These are phyloP conservation scores for Sclerotinia borealis DNA, from an alignment of 2,329 filamentous ascomycete genomes.

Conservation along the genomic window DNA sequence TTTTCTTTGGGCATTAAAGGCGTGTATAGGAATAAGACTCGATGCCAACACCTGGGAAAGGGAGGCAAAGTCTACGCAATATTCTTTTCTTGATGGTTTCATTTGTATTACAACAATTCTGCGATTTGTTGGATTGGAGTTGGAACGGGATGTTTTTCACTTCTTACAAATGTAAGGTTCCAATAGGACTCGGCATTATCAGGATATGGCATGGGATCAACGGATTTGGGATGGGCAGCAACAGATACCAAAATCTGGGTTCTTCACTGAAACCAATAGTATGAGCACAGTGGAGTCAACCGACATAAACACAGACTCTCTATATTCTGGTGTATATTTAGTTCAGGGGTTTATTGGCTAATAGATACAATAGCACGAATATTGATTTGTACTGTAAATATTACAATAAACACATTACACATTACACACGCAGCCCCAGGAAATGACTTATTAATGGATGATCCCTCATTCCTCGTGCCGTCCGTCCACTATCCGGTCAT, in stretches of 20 bases:
- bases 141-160: background rate
- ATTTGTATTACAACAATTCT: background rate
- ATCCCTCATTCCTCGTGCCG: background rate
- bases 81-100: background rate
- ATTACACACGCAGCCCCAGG: background rate
- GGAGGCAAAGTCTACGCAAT: too few relatives aligned
- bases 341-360: background rate
- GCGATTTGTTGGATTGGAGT: background rate
- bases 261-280: background rate
- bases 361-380: background rate
- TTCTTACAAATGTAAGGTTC: background rate
- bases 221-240: background rate
- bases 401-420: background rate
- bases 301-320: background rate
- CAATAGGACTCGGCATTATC: background rate
- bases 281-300: background rate
- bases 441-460: background rate
- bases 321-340: background rate
- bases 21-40: background rate
- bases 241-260: background rate
- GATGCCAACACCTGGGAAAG: background rate
- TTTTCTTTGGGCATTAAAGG: background rate
- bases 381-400: background rate
- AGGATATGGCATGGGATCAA: background rate
- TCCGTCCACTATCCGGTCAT: background rate